Percentiles rank a stretch among this genome's conserved stretches.
Conservation (phyloP, 192 early-diverging fungal species). For the Coemansia umbellata region DNA sequence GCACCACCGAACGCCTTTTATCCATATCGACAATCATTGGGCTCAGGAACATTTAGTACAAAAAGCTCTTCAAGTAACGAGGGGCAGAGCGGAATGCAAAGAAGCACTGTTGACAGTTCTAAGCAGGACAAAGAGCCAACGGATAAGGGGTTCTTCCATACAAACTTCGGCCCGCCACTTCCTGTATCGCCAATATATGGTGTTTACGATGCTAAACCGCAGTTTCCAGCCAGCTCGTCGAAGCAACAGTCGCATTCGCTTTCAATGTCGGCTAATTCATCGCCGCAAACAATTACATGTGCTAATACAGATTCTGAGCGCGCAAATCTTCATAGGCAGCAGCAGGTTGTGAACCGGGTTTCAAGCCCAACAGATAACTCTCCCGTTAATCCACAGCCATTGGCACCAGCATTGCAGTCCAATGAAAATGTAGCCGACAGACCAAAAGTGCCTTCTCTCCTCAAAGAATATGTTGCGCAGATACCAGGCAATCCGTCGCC, state of each 20-base stretch:
- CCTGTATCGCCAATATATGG: background rate
- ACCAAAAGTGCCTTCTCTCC: constrained; percentile 20
- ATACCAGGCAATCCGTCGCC: constrained; percentile 31
- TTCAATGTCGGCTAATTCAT: background rate
- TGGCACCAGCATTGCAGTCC: background rate
- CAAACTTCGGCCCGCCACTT: constrained; percentile 11
- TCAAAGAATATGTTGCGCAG: constrained; percentile 23
- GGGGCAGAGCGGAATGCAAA: too few relatives aligned
- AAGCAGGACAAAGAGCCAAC: background rate
- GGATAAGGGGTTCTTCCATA: constrained; percentile 1
- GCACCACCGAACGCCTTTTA: background rate
- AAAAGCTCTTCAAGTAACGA: background rate
- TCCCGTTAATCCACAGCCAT: background rate
- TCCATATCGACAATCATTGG: background rate
- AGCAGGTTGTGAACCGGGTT: background rate
- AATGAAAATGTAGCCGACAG: background rate
- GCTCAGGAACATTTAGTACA: background rate
- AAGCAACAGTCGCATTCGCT: too few relatives aligned
- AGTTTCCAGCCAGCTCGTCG: constrained; percentile 1
- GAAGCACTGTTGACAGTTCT: too few relatives aligned
- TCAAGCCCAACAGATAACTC: background rate
- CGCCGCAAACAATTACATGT: background rate
- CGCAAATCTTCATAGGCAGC: background rate
- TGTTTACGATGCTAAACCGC: background rate
- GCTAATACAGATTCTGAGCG: background rate